Percentiles rank a stretch among this genome's conserved stretches.
phyloP scores from a whole-genome alignment of 2,329 filamentous ascomycete genomes.

The Aspergillus candidus region DNA sequence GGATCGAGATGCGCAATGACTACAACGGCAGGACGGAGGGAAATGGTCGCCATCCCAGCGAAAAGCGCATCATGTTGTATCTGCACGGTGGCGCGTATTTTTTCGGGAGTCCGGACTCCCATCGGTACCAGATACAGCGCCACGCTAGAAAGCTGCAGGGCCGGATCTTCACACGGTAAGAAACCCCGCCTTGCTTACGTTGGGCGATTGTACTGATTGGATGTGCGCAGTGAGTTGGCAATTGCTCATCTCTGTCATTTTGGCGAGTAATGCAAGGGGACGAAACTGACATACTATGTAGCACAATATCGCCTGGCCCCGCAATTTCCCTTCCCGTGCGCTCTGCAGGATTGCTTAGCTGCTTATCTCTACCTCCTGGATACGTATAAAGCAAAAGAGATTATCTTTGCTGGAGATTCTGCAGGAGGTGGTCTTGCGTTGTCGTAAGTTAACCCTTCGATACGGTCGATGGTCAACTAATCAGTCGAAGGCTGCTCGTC shows the following conservation, averaged over 20 bases:
- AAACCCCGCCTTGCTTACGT: background rate
- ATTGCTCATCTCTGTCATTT: background rate
- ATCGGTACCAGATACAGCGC: constrained; percentile 95
- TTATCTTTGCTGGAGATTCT: constrained; percentile 85
- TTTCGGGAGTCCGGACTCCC: constrained; percentile 92
- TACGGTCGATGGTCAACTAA: constrained; percentile 14
- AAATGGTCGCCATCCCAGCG: constrained; percentile 39
- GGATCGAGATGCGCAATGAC: constrained; percentile 91
- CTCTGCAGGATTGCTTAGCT: constrained; percentile 80
- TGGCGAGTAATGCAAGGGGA: background rate
- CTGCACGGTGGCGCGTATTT: constrained; percentile 92
- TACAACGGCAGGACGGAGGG: constrained; percentile 64
- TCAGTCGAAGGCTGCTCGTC: constrained; percentile 57
- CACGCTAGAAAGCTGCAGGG: constrained; percentile 92
- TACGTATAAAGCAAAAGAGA: constrained; percentile 69
- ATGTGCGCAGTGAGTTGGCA: constrained; percentile 15
- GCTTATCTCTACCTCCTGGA: constrained; percentile 78
- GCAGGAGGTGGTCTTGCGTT: constrained; percentile 88
- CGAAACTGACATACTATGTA: constrained; percentile 15
- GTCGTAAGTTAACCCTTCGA: constrained; percentile 34
- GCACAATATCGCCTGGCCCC: constrained; percentile 79
- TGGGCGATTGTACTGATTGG: constrained; percentile 13
- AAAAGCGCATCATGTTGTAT: constrained; percentile 81
- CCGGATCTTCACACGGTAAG: constrained; percentile 67
- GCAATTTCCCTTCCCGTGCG: constrained; percentile 93